phyloP scores from a whole-genome alignment of 2,329 filamentous ascomycete genomes.

The Colletotrichum graminicola region DNA sequence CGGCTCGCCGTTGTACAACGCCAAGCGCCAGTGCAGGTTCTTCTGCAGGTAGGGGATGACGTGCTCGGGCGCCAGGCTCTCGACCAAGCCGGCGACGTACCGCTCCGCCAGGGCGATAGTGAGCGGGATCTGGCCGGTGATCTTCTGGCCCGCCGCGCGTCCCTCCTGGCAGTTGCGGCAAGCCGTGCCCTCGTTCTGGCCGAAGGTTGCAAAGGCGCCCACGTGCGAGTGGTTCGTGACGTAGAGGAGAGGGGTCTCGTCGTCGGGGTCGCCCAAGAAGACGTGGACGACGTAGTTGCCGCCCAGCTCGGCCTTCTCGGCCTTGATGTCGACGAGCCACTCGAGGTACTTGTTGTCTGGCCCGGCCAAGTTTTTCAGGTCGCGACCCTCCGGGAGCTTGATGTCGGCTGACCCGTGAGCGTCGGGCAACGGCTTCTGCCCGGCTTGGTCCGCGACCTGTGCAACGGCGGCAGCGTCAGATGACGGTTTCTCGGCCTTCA shows the following conservation, averaged over 20 bases:
- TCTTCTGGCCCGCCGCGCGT: constrained; percentile 35
- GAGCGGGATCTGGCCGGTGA: constrained; percentile 48
- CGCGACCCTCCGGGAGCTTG: constrained; percentile 12
- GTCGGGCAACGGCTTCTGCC: background rate
- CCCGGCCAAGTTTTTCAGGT: constrained; percentile 22
- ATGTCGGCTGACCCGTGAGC: background rate
- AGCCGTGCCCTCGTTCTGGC: constrained; percentile 46
- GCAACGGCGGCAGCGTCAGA: background rate
- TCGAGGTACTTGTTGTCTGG: constrained; percentile 54
- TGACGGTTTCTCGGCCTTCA: constrained; percentile 9
- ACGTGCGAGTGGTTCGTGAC: constrained; percentile 59
- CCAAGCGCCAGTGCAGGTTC: constrained; percentile 46
- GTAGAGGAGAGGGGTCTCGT: constrained; percentile 59
- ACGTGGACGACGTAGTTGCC: constrained; percentile 67
- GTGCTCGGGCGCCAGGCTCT: constrained; percentile 43
- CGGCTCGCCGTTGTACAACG: constrained; percentile 44
- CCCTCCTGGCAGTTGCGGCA: constrained; percentile 46
- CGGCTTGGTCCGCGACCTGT: background rate
- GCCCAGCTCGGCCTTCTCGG: constrained; percentile 61
- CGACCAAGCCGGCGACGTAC: constrained; percentile 44
- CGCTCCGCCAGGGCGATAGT: constrained; percentile 48
- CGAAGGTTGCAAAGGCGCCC: constrained; percentile 58
- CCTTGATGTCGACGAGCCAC: constrained; percentile 68
- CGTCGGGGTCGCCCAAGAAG: constrained; percentile 60
- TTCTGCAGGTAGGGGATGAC: constrained; percentile 47